These are phyloP conservation scores for Backusella sp. DNA, from an alignment of 192 early-diverging fungal genomes.

Conservation along the genomic window DNA sequence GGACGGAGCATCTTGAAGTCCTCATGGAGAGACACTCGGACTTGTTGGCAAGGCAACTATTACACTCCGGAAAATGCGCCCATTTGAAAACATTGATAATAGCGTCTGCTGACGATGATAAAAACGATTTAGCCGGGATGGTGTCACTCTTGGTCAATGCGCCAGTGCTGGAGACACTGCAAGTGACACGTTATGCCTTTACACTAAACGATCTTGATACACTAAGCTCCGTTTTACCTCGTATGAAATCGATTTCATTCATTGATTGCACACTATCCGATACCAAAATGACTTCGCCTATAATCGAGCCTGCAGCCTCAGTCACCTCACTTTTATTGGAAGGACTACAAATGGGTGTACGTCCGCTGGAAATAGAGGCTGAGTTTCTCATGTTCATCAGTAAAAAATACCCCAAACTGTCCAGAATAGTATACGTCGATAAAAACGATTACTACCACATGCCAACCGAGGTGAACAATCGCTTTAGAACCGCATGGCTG, in stretches of 20 bases:
- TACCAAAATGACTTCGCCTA: not conserved
- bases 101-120: not conserved
- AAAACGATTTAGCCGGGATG: not conserved
- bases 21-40: not conserved
- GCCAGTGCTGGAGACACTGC: not conserved
- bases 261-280: not conserved
- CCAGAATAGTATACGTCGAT: not conserved
- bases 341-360: not conserved
- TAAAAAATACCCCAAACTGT: not conserved
- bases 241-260: not conserved
- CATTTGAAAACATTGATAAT: not conserved
- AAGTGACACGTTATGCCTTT: not conserved
- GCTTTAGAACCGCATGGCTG: not conserved
- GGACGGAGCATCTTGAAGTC: not conserved
- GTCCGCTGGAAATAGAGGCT: not conserved
- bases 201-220: not conserved
- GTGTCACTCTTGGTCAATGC: not conserved
- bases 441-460: not conserved
- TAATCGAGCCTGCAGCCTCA: not conserved
- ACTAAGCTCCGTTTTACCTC: not conserved
- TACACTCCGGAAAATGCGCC: not conserved
- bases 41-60: not conserved
- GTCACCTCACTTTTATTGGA: not conserved
- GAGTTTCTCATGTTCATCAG: not conserved
- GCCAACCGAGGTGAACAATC: not conserved